Evolutionary conservation across 345 rosid species (phyloP), one percentile per base, ranked within the genome.

Genomic region (Limnanthes douglasii): DNA sequence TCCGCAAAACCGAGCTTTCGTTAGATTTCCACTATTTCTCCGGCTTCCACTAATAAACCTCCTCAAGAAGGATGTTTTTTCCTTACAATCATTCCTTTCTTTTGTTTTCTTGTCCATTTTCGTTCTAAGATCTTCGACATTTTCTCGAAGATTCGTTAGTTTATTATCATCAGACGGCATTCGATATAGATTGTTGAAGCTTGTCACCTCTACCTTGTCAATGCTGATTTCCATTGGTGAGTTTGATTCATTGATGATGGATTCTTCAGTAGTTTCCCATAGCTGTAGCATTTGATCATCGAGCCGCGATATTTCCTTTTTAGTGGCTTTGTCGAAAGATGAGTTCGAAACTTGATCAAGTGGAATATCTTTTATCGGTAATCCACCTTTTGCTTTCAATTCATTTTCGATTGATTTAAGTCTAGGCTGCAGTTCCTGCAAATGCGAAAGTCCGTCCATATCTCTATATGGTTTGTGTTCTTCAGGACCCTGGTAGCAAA

Each of bases 281-380:
- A 76, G 40, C 46, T 70, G 70, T 32, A 75, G 74, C 68, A 61
- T 72, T 53, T 60, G 72, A 53, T 77, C 66, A 33, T 50, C 56
- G 14, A 67, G 31, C 15, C 60, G 67, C 18, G 56, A 34, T 15
- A 53, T 54, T 17, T 57, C 61, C 47, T 72, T 58, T 45, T 57
- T 61, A 64, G 70, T 67, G 56, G 60, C 64, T 50, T 70, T 69
- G 30, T 68, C 38, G 29, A 50, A 62, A 11, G 83, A 67, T 34
- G 63, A 61, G 37, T 77, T 77, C 5, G 83, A 88, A 19, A 50
- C 69, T 49, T 81, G 83, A 64, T 92, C 99, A 4, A 92, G 88
- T 2, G 64, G 76, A 57, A 92, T 85, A 50, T 92, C 99, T 62
- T 85, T 92, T 59, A 74, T 67, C 65, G 62, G 48, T 37, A 57